A percentile compares a stretch with the other conserved stretches of the same genome.
Conservation (phyloP, 139 green algal species). For the Coelastrella sp. region DNA sequence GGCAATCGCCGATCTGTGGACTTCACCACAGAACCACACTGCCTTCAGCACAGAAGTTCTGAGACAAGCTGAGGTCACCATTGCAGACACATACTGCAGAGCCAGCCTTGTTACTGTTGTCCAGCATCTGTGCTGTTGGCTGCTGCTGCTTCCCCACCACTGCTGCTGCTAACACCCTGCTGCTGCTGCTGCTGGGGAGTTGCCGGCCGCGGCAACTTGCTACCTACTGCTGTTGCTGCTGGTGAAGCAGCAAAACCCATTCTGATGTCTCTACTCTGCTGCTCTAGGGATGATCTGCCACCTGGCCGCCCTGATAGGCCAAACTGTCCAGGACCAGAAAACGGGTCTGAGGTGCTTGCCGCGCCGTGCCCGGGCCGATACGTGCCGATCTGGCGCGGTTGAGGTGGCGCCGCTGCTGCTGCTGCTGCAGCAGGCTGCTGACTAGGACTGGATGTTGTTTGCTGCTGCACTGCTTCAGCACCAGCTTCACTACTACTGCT, state of each 20-base stretch:
- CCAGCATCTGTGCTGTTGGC: not conserved
- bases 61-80: not conserved
- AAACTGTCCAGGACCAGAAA: slow-evolving; percentile 1
- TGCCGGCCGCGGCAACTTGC: not conserved
- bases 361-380: not conserved
- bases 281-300: not conserved
- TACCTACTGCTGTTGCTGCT: slow-evolving; percentile 8
- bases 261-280: slow-evolving; percentile 15
- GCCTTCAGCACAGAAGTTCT: too few relatives aligned
- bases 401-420: not conserved
- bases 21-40: too few relatives aligned
- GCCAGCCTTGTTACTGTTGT: not conserved
- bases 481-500: not conserved
- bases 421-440: not conserved
- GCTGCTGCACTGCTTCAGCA: not conserved
- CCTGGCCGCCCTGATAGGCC: not conserved
- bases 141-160: not conserved
- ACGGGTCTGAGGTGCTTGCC: not conserved
- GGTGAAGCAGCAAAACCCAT: not conserved
- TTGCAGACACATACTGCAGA: not conserved
- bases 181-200: not conserved
- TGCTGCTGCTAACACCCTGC: slow-evolving; percentile 8
- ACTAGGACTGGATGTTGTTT: not conserved
- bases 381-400: not conserved
- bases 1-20: too few relatives aligned